These are phyloP conservation scores for Ajuga chamaepitys DNA, from an alignment of 257 asterid species.

Conservation along the genomic window DNA sequence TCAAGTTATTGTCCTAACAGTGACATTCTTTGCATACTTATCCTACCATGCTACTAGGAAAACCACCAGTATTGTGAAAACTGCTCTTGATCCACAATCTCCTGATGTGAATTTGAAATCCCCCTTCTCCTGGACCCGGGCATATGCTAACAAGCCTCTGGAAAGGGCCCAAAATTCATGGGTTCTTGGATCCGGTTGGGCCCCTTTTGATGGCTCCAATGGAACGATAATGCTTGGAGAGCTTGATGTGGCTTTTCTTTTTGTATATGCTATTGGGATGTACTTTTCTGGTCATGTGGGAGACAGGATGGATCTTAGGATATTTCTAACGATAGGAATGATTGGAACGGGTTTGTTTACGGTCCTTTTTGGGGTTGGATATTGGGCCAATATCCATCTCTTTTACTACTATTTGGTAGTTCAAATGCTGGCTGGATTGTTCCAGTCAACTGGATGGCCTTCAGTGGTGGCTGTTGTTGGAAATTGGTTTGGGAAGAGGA, in stretches of 20 bases:
- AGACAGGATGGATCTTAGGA: slow-evolving; percentile 79
- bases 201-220: slow-evolving; percentile 61
- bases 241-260: slow-evolving; percentile 89
- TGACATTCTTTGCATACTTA: slow-evolving; percentile 79
- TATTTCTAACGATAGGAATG: slow-evolving; percentile 81
- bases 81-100: slow-evolving; percentile 90
- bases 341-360: slow-evolving; percentile 96
- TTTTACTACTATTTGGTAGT: slow-evolving; percentile 68
- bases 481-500: slow-evolving; percentile 93
- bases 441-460: slow-evolving; percentile 99
- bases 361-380: slow-evolving; percentile 80
- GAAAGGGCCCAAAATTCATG: slow-evolving; percentile 18
- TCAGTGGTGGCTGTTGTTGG: slow-evolving; percentile 97
- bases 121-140: slow-evolving; percentile 38
- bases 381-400: slow-evolving; percentile 65
- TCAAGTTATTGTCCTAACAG: slow-evolving; percentile 67
- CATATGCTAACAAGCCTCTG: slow-evolving; percentile 31
- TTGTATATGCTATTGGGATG: slow-evolving; percentile 84
- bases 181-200: slow-evolving; percentile 73
- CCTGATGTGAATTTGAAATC: slow-evolving; percentile 30
- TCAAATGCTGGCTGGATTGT: slow-evolving; percentile 92
- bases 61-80: slow-evolving; percentile 88
- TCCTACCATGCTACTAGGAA: slow-evolving; percentile 85
- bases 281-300: slow-evolving; percentile 89
- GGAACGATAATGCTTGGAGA: slow-evolving; percentile 88